Percentiles rank a stretch among this genome's conserved stretches.
Evolutionary conservation across 306 rosid genomes (phyloP).

Genomic region (Mucuna pruriens): DNA sequence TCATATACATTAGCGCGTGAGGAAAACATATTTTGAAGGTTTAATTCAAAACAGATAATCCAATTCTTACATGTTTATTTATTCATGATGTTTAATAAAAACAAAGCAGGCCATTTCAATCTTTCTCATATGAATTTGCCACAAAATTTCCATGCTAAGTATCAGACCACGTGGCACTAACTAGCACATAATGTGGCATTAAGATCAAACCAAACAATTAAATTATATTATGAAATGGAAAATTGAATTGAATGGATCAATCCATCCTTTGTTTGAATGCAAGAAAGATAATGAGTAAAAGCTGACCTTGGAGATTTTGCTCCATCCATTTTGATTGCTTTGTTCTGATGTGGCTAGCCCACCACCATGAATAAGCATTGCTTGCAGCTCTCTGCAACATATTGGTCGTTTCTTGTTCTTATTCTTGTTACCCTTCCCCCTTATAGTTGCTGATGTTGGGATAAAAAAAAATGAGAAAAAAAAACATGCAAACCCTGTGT

Average conservation of each 20-base stretch:
- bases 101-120: not conserved
- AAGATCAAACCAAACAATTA: not conserved
- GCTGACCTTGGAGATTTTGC: constrained; percentile 80
- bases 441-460: constrained; percentile 6
- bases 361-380: constrained; percentile 98
- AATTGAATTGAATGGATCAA: not conserved
- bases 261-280: not conserved
- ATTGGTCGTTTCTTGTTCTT: constrained; percentile 12
- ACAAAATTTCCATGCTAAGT: constrained; percentile 4
- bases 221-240: not conserved
- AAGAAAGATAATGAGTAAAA: not conserved
- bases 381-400: constrained; percentile 98
- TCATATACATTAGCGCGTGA: not conserved
- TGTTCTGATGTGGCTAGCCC: constrained; percentile 96
- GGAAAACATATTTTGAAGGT: not conserved
- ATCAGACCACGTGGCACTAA: not conserved
- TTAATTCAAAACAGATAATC: not conserved
- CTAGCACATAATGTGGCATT: not conserved
- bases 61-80: not conserved
- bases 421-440: constrained; percentile 13
- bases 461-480: constrained; percentile 27
- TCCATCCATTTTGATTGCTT: constrained; percentile 98
- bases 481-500: constrained; percentile 33
- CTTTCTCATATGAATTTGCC: not conserved
- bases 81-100: not conserved